These are phyloP conservation scores for Trypanosoma vivax DNA, from an alignment of 208 protist genomes.

Conservation along the genomic window DNA sequence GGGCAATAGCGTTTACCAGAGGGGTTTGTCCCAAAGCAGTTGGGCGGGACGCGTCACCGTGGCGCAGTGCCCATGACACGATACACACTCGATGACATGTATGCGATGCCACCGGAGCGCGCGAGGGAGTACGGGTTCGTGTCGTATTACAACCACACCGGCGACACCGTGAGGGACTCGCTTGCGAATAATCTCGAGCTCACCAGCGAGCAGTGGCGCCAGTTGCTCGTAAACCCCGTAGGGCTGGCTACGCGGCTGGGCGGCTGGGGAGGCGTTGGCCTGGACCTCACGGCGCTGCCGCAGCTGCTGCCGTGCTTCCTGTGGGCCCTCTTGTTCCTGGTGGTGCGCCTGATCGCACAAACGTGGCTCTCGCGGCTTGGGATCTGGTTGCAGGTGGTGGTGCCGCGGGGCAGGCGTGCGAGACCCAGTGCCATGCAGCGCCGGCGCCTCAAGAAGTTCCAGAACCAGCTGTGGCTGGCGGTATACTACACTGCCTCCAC, in stretches of 20 bases:
- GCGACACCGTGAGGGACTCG: background rate
- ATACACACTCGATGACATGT: background rate
- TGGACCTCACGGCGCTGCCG: slow-evolving; percentile 30
- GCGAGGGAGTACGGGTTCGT: slow-evolving; percentile 14
- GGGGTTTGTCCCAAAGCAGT: no score
- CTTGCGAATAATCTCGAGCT: slow-evolving; percentile 17
- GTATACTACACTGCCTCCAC: slow-evolving; percentile 50
- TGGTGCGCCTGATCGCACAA: slow-evolving; percentile 36
- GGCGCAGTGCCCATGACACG: slow-evolving; percentile 9
- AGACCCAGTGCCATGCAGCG: slow-evolving; percentile 20
- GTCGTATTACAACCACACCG: slow-evolving; percentile 17
- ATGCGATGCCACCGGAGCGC: slow-evolving; percentile 6
- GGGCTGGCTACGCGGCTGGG: background rate
- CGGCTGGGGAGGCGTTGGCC: slow-evolving; percentile 30
- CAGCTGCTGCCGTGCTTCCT: slow-evolving; percentile 24
- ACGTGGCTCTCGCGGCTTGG: slow-evolving; percentile 41
- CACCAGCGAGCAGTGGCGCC: slow-evolving; percentile 15
- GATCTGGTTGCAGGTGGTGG: slow-evolving; percentile 49
- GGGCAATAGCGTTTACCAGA: no score
- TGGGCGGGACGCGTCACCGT: no score
- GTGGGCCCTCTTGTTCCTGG: slow-evolving; percentile 38
- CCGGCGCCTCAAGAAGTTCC: slow-evolving; percentile 57
- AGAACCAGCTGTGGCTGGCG: slow-evolving; percentile 65
- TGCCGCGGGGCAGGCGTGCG: slow-evolving; percentile 15
- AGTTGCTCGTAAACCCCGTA: slow-evolving; percentile 19